These are phyloP conservation scores for Lonicera japonica DNA, from an alignment of 129 eudicot genomes.

Conservation along the genomic window DNA sequence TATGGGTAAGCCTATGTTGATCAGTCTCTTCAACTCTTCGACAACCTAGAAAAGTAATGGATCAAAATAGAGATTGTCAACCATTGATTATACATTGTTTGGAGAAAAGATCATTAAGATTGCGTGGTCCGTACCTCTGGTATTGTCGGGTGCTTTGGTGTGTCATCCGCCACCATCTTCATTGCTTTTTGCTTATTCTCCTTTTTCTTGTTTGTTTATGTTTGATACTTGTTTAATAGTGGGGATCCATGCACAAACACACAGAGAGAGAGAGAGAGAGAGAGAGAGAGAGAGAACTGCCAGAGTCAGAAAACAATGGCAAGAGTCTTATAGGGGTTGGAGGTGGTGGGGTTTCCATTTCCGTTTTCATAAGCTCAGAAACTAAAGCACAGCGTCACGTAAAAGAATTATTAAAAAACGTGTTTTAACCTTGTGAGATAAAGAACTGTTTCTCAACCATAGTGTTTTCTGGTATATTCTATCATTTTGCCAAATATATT, in stretches of 20 bases:
- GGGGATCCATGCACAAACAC: conserved; percentile 13
- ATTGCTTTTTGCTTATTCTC: conserved; percentile 14
- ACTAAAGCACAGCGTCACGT: neutral
- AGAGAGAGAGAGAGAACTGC: conserved; percentile 4
- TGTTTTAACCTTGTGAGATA: conserved; percentile 17
- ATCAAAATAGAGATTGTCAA: conserved; percentile 1
- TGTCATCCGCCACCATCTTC: conserved; percentile 33
- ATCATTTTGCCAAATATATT: conserved; percentile 35
- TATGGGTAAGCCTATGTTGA: conserved; percentile 66
- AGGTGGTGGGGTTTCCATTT: conserved; percentile 24
- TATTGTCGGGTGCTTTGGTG: conserved; percentile 33
- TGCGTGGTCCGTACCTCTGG: conserved; percentile 40
- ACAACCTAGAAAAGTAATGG: conserved; percentile 41
- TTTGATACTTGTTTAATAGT: conserved; percentile 25
- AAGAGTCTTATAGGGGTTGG: conserved; percentile 26
- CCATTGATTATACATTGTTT: neutral
- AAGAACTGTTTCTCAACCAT: conserved; percentile 9
- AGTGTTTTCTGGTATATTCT: conserved; percentile 10
- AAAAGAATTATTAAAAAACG: conserved; percentile 11
- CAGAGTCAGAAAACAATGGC: neutral
- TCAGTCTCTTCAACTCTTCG: conserved; percentile 70
- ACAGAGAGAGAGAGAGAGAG: conserved; percentile 26
- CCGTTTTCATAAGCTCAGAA: neutral
- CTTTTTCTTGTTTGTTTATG: conserved; percentile 30
- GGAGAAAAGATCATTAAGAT: conserved; percentile 12